These are phyloP conservation scores for Lasiosphaeris hirsuta DNA, from an alignment of 495 filamentous ascomycete genomes.

Conservation along the genomic window DNA sequence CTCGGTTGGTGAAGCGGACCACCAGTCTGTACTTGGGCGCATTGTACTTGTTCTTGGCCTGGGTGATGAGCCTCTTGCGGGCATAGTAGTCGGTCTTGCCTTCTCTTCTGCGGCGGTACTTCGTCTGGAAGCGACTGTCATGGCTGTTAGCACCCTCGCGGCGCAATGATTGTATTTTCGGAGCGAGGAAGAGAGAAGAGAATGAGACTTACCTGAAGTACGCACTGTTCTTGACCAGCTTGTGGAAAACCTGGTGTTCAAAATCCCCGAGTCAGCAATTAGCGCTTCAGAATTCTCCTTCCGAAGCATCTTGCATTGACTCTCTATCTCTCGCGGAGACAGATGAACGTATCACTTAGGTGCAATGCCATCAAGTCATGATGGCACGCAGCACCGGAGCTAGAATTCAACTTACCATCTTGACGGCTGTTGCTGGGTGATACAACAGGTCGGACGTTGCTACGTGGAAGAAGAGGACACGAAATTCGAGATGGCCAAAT, in stretches of 20 bases:
- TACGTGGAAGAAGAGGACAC: constrained; percentile 27
- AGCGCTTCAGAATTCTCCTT: constrained; percentile 80
- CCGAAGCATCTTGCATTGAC: constrained; percentile 99
- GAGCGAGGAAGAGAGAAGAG: background rate
- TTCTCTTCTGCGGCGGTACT: constrained; percentile 94
- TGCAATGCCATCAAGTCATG: too few relatives aligned
- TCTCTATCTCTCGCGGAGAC: constrained; percentile 37
- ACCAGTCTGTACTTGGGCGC: constrained; percentile 99
- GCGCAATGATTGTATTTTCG: background rate
- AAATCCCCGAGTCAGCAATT: constrained; percentile 92
- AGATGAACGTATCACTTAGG: too few relatives aligned
- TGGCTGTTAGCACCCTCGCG: constrained; percentile 12
- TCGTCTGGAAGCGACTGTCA: constrained; percentile 93
- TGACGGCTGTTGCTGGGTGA: constrained; percentile 48
- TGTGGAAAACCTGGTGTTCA: constrained; percentile 77
- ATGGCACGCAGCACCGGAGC: too few relatives aligned
- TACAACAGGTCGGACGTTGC: constrained; percentile 28
- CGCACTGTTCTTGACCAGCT: constrained; percentile 91
- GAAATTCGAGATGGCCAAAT: constrained; percentile 26
- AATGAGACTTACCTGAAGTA: constrained; percentile 81
- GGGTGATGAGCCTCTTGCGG: constrained; percentile 97
- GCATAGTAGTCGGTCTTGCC: constrained; percentile 99
- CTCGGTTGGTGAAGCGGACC: constrained; percentile 99
- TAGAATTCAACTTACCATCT: constrained; percentile 53
- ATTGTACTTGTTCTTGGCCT: constrained; percentile 99